phyloP scores from a whole-genome alignment of 2,329 filamentous ascomycete species.

The Aureobasidium mangrovei region DNA sequence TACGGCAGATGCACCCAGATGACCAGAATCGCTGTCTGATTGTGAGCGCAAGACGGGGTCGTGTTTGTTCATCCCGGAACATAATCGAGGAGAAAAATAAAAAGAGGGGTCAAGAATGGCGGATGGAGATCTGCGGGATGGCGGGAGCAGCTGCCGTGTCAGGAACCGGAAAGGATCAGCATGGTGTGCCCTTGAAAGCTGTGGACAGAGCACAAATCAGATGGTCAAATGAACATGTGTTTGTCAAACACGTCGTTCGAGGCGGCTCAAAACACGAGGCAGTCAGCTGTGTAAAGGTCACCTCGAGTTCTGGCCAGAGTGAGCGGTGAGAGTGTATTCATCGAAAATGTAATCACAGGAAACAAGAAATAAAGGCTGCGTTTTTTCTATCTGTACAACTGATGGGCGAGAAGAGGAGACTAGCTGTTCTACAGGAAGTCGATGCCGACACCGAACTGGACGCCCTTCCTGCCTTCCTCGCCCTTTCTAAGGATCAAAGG shows the following conservation, averaged over 20 bases:
- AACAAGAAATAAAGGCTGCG: background rate
- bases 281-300: too few relatives aligned
- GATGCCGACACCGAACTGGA: conserved; percentile 93
- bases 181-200: background rate
- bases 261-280: too few relatives aligned
- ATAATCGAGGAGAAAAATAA: background rate
- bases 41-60: background rate
- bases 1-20: too few relatives aligned
- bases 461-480: conserved; percentile 80
- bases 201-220: too few relatives aligned
- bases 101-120: background rate
- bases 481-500: conserved; percentile 73
- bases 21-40: background rate
- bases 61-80: background rate
- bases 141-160: background rate
- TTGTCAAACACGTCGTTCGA: background rate
- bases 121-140: conserved; percentile 3
- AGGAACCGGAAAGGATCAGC: conserved; percentile 3
- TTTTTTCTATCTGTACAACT: conserved; percentile 12
- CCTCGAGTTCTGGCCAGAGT: too few relatives aligned
- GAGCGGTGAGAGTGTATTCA: too few relatives aligned
- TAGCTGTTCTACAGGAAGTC: conserved; percentile 65
- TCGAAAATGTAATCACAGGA: background rate
- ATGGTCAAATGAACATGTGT: background rate
- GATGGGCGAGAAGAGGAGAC: background rate